Percentiles rank a stretch among this genome's conserved stretches.
Conservation (phyloP, 192 early-diverging fungal species). For the Piromyces finnis region DNA sequence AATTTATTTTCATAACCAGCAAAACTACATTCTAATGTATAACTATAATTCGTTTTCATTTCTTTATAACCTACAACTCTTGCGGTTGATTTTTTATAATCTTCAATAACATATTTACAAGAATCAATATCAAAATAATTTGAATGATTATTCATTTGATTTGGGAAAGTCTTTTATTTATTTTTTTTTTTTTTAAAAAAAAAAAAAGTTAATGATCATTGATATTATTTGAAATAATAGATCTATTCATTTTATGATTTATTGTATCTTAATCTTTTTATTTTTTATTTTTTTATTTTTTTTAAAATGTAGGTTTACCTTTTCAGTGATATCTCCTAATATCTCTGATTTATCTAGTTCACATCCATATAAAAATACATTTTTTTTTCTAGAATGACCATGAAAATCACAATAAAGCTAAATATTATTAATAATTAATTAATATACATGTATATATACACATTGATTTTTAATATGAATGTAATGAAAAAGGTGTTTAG, state of each 20-base stretch:
- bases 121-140: not conserved
- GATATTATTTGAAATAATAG: too few species aligned
- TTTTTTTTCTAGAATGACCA: not conserved
- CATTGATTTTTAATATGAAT: too few species aligned
- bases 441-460: too few species aligned
- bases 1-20: not conserved
- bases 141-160: not conserved
- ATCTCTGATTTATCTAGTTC: not conserved
- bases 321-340: not conserved
- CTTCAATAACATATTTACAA: not conserved
- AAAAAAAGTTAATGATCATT: too few species aligned
- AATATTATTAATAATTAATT: too few species aligned
- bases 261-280: too few species aligned
- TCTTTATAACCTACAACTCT: not conserved
- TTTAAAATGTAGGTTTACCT: not conserved
- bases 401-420: not conserved
- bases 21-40: not conserved
- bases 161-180: not conserved
- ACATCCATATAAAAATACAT: not conserved
- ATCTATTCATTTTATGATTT: too few species aligned
- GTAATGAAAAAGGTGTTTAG: too few species aligned
- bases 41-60: not conserved
- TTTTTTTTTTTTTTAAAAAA: too few species aligned
- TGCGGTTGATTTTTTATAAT: not conserved
- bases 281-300: too few species aligned